These are phyloP conservation scores for Mallotus repandus DNA, from an alignment of 441 rosid species.

Conservation along the genomic window DNA sequence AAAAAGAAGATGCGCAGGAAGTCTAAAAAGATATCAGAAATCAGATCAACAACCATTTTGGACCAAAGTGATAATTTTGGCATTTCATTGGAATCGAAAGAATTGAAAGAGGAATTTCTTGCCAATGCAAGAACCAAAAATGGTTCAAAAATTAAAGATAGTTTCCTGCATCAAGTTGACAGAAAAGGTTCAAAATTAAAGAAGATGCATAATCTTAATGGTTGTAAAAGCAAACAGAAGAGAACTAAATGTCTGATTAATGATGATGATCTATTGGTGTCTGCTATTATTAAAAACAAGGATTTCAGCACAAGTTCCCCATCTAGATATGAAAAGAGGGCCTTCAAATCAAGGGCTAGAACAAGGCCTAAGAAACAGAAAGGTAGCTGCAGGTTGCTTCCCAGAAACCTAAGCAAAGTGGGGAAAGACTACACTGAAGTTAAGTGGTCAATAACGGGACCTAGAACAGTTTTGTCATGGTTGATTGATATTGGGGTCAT, in stretches of 20 bases:
- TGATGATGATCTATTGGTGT: conserved; percentile 68
- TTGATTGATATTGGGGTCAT: conserved; percentile 60
- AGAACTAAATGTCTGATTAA: conserved; percentile 47
- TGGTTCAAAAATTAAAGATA: too few relatives aligned
- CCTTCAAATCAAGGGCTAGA: conserved; percentile 42
- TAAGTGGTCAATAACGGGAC: conserved; percentile 48
- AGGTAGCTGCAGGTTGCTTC: conserved; percentile 74
- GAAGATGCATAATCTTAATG: conserved; percentile 34
- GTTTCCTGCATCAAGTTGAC: conserved; percentile 29
- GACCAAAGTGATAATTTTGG: conserved; percentile 34
- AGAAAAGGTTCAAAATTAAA: conserved; percentile 37
- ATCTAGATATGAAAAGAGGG: conserved; percentile 50
- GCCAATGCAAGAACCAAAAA: conserved; percentile 20
- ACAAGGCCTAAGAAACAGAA: conserved; percentile 47
- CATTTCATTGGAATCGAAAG: conserved; percentile 35
- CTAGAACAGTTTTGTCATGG: conserved; percentile 85
- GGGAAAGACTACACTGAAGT: conserved; percentile 41
- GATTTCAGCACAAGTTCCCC: conserved; percentile 34
- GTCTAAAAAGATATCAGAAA: conserved; percentile 71
- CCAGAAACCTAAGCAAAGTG: conserved; percentile 46
- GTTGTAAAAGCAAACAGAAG: conserved; percentile 40
- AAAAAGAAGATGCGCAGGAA: conserved; percentile 62
- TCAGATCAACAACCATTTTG: conserved; percentile 38
- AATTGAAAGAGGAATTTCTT: conserved; percentile 28
- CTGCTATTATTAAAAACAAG: conserved; percentile 60